phyloP scores from a whole-genome alignment of 1,139 yeast genomes.

The Taphrina communis region DNA sequence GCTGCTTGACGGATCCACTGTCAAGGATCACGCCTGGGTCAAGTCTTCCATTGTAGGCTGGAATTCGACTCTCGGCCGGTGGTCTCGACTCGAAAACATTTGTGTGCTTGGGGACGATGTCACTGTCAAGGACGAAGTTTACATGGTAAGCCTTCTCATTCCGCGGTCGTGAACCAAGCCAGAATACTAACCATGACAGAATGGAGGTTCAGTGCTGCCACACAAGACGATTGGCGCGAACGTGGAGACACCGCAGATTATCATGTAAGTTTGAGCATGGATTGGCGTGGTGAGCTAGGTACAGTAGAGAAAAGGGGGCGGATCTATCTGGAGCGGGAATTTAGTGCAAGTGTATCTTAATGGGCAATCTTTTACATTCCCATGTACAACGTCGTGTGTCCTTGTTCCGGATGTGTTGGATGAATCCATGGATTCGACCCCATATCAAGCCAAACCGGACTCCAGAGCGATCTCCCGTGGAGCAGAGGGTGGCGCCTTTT shows the following conservation, averaged over 20 bases:
- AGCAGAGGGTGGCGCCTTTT: slow-evolving; percentile 1
- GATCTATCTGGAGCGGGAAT: neutral
- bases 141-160: slow-evolving; percentile 64
- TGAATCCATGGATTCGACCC: neutral
- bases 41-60: slow-evolving; percentile 98
- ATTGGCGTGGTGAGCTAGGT: too few species aligned
- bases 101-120: slow-evolving; percentile 99
- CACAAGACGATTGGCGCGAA: slow-evolving; percentile 96
- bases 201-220: slow-evolving; percentile 97
- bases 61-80: slow-evolving; percentile 97
- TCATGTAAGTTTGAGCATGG: slow-evolving; percentile 66
- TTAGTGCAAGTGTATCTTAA: neutral
- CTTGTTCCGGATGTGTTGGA: neutral
- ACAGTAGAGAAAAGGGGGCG: too few species aligned
- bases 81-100: slow-evolving; percentile 99
- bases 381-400: too few species aligned
- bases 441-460: too few species aligned
- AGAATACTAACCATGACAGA: slow-evolving; percentile 12
- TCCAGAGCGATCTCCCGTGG: too few species aligned
- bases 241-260: slow-evolving; percentile 96
- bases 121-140: slow-evolving; percentile 95
- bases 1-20: slow-evolving; percentile 84
- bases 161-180: neutral
- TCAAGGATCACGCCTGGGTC: slow-evolving; percentile 97
- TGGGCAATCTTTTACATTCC: neutral